phyloP scores from a whole-genome alignment of 768 basidiomycete species.

The Trichaptum fuscoviolaceum region DNA sequence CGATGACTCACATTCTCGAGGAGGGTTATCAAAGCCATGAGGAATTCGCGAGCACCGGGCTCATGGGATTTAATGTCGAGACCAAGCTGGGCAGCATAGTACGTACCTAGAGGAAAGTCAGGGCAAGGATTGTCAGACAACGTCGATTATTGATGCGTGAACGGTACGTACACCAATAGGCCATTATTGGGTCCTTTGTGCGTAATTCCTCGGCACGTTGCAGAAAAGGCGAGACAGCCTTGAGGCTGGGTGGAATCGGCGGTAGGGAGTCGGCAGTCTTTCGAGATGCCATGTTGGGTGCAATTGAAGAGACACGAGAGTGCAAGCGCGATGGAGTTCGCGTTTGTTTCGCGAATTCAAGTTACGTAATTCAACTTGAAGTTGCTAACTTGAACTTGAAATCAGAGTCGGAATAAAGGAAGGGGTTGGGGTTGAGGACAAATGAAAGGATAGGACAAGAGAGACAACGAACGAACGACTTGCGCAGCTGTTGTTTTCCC shows the following conservation, averaged over 20 bases:
- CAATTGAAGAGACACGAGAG: background rate
- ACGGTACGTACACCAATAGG: conserved; percentile 85
- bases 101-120: conserved; percentile 53
- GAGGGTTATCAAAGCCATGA: conserved; percentile 66
- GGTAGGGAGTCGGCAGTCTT: conserved; percentile 47
- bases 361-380: background rate
- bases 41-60: conserved; percentile 54
- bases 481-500: background rate
- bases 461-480: background rate
- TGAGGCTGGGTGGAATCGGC: conserved; percentile 55
- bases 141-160: background rate
- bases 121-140: conserved; percentile 8
- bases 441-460: background rate
- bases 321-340: background rate
- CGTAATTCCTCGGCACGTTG: conserved; percentile 88
- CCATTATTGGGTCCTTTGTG: conserved; percentile 75
- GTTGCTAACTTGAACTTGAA: background rate
- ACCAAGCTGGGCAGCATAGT: conserved; percentile 87
- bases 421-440: background rate
- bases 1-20: conserved; percentile 48
- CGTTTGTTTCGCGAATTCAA: background rate
- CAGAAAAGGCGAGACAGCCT: conserved; percentile 69
- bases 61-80: conserved; percentile 71
- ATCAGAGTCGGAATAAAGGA: background rate
- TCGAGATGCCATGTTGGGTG: conserved; percentile 2